Evolutionary conservation across 2,329 filamentous ascomycete genomes (phyloP).

Genomic region (Teratosphaeria pseudoeucalypti): DNA sequence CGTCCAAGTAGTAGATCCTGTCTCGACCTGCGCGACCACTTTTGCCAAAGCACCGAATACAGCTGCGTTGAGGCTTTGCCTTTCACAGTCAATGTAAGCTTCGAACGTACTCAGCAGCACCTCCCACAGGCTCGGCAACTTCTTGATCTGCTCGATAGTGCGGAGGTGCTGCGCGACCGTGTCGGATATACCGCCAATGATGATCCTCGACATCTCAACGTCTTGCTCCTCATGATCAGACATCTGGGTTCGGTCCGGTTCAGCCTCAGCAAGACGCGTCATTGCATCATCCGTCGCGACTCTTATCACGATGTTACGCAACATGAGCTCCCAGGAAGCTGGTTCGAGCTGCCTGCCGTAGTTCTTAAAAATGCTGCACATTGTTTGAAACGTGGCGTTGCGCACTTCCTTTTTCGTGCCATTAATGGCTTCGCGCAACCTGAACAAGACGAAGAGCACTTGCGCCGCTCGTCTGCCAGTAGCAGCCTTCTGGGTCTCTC

Average conservation of each 20-base stretch:
- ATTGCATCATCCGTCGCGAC: slow-evolving; percentile 41
- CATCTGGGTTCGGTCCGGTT: background rate
- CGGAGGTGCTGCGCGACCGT: slow-evolving; percentile 69
- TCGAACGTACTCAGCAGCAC: slow-evolving; percentile 62
- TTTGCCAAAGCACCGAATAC: slow-evolving; percentile 31
- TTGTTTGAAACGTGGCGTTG: slow-evolving; percentile 81
- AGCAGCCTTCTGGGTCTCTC: slow-evolving; percentile 8
- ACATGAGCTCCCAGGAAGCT: slow-evolving; percentile 72
- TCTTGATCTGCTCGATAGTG: slow-evolving; percentile 53
- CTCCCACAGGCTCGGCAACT: slow-evolving; percentile 66
- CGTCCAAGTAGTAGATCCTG: slow-evolving; percentile 13
- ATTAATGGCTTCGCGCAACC: slow-evolving; percentile 60
- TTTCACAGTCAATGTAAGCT: slow-evolving; percentile 31
- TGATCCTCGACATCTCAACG: slow-evolving; percentile 58
- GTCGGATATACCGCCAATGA: slow-evolving; percentile 61
- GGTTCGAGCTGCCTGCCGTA: slow-evolving; percentile 72
- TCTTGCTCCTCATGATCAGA: background rate
- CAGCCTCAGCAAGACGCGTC: background rate
- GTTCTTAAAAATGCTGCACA: slow-evolving; percentile 84
- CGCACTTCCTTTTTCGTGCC: slow-evolving; percentile 65
- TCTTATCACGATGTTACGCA: slow-evolving; percentile 70
- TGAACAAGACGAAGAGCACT: slow-evolving; percentile 66
- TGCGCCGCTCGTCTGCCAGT: slow-evolving; percentile 42
- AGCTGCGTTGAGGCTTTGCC: slow-evolving; percentile 32
- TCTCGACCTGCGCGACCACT: slow-evolving; percentile 26